These are phyloP conservation scores for Pichia terricola DNA, from an alignment of 1,139 yeast species.

Conservation along the genomic window DNA sequence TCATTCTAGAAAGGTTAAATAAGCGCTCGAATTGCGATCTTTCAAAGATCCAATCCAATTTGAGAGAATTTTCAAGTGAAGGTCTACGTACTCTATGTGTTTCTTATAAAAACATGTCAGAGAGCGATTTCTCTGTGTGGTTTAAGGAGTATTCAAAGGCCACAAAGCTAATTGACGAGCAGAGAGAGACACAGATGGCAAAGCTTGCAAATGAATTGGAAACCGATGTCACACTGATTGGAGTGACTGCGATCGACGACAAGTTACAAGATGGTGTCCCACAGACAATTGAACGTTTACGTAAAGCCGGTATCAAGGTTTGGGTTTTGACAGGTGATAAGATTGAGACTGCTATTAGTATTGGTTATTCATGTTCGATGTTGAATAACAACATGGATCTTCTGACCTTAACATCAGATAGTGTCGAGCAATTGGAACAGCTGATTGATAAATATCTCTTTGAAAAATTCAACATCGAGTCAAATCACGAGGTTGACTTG, in stretches of 20 bases:
- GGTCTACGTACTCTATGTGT: conserved; percentile 51
- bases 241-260: conserved; percentile 98
- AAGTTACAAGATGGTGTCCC: conserved; percentile 94
- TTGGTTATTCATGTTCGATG: conserved; percentile 94
- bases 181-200: conserved; percentile 72
- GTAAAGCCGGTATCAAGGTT: conserved; percentile 88
- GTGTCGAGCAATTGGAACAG: conserved; percentile 19
- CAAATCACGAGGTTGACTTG: conserved; percentile 26
- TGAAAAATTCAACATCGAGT: conserved; percentile 33
- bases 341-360: conserved; percentile 95
- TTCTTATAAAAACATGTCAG: conserved; percentile 29
- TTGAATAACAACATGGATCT: conserved; percentile 81
- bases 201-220: conserved; percentile 72
- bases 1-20: conserved; percentile 29
- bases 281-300: conserved; percentile 72
- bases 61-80: conserved; percentile 49
- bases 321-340: conserved; percentile 98
- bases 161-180: conserved; percentile 38
- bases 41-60: conserved; percentile 11
- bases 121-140: conserved; percentile 32
- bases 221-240: conserved; percentile 59
- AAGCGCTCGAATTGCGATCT: conserved; percentile 15
- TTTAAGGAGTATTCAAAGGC: conserved; percentile 34
- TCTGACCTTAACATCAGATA: conserved; percentile 42
- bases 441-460: conserved; percentile 32